Conservation (phyloP, 2,329 filamentous ascomycete genomes). For the Cladosporium halotolerans region DNA sequence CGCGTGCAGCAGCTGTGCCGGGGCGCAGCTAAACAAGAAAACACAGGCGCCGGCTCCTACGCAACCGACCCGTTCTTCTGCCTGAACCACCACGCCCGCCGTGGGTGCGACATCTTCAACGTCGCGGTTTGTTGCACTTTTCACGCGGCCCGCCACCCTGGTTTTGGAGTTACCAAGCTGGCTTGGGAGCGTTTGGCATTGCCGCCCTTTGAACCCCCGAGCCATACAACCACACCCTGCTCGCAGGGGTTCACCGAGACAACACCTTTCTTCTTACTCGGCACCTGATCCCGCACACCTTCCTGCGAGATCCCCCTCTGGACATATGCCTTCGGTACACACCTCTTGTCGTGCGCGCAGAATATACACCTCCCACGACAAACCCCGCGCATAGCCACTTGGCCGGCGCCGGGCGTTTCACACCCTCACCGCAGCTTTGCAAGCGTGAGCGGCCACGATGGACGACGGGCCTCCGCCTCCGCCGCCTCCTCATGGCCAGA, state of each 20-base stretch:
- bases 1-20: background rate
- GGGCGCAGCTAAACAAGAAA: background rate
- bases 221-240: too few species aligned
- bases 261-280: background rate
- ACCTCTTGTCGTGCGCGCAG: conserved; percentile 3
- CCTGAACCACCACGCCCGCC: conserved; percentile 4
- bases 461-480: conserved; percentile 59
- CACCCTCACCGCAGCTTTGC: background rate
- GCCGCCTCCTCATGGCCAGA: conserved; percentile 78
- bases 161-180: too few species aligned
- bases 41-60: background rate
- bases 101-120: background rate
- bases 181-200: too few species aligned
- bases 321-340: conserved; percentile 3
- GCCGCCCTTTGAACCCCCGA: too few species aligned
- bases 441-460: conserved; percentile 6
- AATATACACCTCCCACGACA: conserved; percentile 11
- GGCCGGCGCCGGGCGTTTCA: background rate
- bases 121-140: too few species aligned
- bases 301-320: background rate
- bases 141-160: too few species aligned
- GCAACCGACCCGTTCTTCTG: background rate
- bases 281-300: background rate
- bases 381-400: background rate
- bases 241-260: too few species aligned